Evolutionary conservation across 2,329 filamentous ascomycete species (phyloP).

Genomic region (Dothidotthia symphoricarpi): DNA sequence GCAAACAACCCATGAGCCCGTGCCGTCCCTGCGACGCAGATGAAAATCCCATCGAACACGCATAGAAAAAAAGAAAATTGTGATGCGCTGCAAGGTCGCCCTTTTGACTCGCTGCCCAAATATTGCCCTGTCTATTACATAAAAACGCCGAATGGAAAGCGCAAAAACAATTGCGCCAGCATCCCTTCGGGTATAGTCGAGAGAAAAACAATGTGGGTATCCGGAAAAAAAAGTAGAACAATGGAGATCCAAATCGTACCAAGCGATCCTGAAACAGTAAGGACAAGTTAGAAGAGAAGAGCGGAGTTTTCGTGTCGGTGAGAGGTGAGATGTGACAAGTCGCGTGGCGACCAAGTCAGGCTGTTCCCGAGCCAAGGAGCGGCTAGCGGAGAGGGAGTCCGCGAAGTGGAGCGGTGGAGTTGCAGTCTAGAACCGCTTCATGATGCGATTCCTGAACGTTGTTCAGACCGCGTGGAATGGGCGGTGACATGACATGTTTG

Average conservation of each 20-base stretch:
- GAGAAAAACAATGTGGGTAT: slow-evolving; percentile 25
- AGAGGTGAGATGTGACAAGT: slow-evolving; percentile 2
- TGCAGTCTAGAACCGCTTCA: slow-evolving; percentile 19
- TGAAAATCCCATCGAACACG: no score
- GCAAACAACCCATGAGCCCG: no score
- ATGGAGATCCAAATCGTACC: slow-evolving; percentile 6
- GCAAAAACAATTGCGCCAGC: slow-evolving; percentile 3
- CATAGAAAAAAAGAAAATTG: slow-evolving; percentile 10
- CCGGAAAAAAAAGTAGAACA: slow-evolving; percentile 11
- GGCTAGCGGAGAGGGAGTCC: neutral
- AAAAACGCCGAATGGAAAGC: slow-evolving; percentile 21
- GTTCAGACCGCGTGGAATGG: slow-evolving; percentile 12
- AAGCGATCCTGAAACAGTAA: slow-evolving; percentile 12
- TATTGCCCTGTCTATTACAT: slow-evolving; percentile 14
- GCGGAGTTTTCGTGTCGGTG: slow-evolving; percentile 9
- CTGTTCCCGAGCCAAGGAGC: slow-evolving; percentile 12
- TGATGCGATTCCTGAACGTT: slow-evolving; percentile 14
- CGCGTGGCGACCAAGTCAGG: neutral
- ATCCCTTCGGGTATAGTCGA: slow-evolving; percentile 5
- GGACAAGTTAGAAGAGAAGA: slow-evolving; percentile 22
- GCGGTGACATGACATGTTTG: slow-evolving; percentile 17
- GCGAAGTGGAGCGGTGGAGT: slow-evolving; percentile 4
- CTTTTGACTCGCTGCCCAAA: slow-evolving; percentile 13
- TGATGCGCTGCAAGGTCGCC: slow-evolving; percentile 14
- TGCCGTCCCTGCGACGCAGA: slow-evolving; percentile 4